Percentiles rank a stretch among this genome's conserved stretches.
Conservation (phyloP, 78 protist genomes). For the Dictyostelium citrinum region DNA sequence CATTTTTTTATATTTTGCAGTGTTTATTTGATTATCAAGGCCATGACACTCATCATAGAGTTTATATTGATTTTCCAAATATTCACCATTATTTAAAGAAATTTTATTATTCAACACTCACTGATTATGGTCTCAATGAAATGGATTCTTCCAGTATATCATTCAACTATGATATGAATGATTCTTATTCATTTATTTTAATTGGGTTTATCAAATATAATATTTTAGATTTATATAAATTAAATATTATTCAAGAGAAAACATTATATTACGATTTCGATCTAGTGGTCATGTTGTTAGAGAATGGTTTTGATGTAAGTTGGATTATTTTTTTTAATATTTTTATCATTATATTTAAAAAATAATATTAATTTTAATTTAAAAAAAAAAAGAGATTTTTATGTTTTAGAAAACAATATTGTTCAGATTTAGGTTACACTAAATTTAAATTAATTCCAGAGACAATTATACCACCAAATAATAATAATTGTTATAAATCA, state of each 20-base stretch:
- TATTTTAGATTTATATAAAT: not conserved
- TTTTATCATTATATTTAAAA: too few species aligned
- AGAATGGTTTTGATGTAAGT: not conserved
- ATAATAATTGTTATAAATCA: not conserved
- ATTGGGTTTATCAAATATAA: not conserved
- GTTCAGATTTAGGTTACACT: not conserved
- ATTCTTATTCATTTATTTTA: not conserved
- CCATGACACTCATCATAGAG: not conserved
- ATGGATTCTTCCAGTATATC: not conserved
- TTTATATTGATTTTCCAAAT: not conserved
- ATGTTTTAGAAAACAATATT: not conserved
- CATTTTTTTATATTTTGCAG: not conserved
- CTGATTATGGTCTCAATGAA: not conserved
- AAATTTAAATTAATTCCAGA: not conserved
- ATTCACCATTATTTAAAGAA: not conserved
- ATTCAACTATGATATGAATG: too few species aligned
- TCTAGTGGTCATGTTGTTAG: not conserved
- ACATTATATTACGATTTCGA: not conserved
- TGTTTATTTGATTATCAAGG: not conserved
- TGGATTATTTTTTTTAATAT: too few species aligned
- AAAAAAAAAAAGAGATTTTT: too few species aligned
- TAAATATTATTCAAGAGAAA: not conserved
- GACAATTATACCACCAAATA: not conserved
- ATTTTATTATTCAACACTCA: not conserved
- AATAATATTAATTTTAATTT: too few species aligned